Conservation (phyloP, 257 asterid genomes). For the Solanum bukasovii region DNA sequence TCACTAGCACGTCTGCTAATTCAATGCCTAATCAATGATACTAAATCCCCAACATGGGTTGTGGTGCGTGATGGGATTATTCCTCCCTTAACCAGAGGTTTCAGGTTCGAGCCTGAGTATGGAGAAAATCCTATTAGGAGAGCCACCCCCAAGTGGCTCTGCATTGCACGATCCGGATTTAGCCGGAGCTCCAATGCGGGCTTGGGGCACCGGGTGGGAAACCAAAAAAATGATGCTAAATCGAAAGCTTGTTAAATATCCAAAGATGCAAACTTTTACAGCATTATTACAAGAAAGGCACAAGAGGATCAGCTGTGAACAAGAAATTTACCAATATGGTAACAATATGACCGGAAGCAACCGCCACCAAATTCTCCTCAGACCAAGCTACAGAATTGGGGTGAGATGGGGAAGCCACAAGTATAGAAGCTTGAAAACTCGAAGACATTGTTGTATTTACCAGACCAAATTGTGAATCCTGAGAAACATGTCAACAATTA, state of each 20-base stretch:
- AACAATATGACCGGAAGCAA: slow-evolving; percentile 55
- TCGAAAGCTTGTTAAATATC: background rate
- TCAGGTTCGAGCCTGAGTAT: background rate
- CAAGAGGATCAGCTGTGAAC: background rate
- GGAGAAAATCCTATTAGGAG: background rate
- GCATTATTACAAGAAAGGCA: background rate
- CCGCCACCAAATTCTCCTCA: slow-evolving; percentile 78
- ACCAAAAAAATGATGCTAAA: too few species aligned
- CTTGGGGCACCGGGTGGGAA: too few species aligned
- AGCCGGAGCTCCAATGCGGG: too few species aligned
- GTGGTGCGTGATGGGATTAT: background rate
- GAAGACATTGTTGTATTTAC: slow-evolving; percentile 28
- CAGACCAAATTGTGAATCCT: background rate
- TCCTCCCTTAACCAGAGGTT: background rate
- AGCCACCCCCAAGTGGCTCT: background rate
- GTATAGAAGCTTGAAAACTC: slow-evolving; percentile 52
- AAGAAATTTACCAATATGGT: slow-evolving; percentile 45
- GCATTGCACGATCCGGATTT: background rate
- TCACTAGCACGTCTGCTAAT: background rate
- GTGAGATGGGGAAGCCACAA: slow-evolving; percentile 53
- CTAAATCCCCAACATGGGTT: background rate
- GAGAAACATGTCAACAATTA: background rate
- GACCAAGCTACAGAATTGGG: slow-evolving; percentile 85
- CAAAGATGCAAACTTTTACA: background rate
- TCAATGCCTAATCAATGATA: background rate